These are phyloP conservation scores for Vigna hirtella DNA, from an alignment of 306 rosid genomes.

Conservation along the genomic window DNA sequence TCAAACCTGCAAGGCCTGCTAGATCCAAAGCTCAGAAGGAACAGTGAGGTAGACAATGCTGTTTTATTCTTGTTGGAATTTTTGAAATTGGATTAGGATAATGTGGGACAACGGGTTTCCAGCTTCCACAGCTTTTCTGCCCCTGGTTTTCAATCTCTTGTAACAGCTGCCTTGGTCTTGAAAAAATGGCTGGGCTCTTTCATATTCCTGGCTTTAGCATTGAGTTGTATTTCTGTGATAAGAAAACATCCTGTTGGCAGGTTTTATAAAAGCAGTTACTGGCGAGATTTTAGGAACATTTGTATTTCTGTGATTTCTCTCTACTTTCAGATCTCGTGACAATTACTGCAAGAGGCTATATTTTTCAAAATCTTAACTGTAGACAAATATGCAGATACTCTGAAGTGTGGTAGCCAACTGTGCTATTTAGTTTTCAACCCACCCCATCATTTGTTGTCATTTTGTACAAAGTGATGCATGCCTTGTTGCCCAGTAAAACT, in stretches of 20 bases:
- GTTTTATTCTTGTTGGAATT: slow-evolving; percentile 40
- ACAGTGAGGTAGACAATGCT: slow-evolving; percentile 53
- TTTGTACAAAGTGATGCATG: slow-evolving; percentile 5
- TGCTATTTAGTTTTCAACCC: background rate
- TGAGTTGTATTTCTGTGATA: slow-evolving; percentile 41
- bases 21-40: slow-evolving; percentile 78
- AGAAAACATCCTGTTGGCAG: slow-evolving; percentile 30
- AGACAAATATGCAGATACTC: slow-evolving; percentile 12
- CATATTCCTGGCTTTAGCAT: slow-evolving; percentile 36
- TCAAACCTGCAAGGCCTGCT: slow-evolving; percentile 76
- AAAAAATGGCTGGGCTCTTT: slow-evolving; percentile 29
- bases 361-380: slow-evolving; percentile 19
- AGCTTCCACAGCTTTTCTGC: slow-evolving; percentile 39
- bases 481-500: background rate
- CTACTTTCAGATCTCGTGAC: slow-evolving; percentile 3
- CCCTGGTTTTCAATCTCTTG: slow-evolving; percentile 33
- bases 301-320: slow-evolving; percentile 33
- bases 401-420: background rate
- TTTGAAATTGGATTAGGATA: slow-evolving; percentile 42
- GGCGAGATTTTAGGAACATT: slow-evolving; percentile 25
- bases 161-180: slow-evolving; percentile 42
- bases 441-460: slow-evolving; percentile 3
- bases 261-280: slow-evolving; percentile 39
- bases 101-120: slow-evolving; percentile 40
- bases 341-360: background rate